Evolutionary conservation across 2,329 filamentous ascomycete species (phyloP), one percentile per base, ranked within the genome.

Genomic region (Ophidiomyces ophidiicola): DNA sequence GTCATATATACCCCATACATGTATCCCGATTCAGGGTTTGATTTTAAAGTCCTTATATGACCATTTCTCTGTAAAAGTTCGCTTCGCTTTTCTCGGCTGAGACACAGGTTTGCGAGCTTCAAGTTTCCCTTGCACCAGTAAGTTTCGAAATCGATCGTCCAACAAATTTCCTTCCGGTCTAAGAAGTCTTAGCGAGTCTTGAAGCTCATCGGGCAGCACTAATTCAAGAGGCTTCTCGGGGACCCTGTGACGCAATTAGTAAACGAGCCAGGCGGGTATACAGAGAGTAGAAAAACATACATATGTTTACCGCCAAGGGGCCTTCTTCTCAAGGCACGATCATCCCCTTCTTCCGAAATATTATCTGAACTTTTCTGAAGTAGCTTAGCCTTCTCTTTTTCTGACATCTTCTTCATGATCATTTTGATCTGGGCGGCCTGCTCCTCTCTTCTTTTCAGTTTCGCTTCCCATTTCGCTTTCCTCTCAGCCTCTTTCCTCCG

Each of bases 141-240:
- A 69, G 58, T 76, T 96, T 46, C 90, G 72, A 67, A 94, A 96
- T 36, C 90, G 74, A 54, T 98, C 90, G 50, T 85, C 85, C 50
- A 98, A 69, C 26, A 94, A 66, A 56, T 94, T 96, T n/a, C 90
- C 90, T 61, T 98, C 90, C 0, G 90, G 90, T 61, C 88, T 93
- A 48, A 94, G 63, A 55, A 86, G 62, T 54, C 90, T 63, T 53
- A 94, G 63, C 35, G 85, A 79, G 54, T 94, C 75, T 61, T 94
- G 71, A 53, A 90, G 61, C 66, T 98, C 76, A 62, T 96, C 77
- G 28, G 85, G 73, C 45, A 94, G 61, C 45, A 94, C 70, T 51
- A 94, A 59, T 61, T 94, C 77, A 52, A 96, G 66, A 46, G 83
- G 69, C 58, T 82, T 82, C 55, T 90, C 79, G 0, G 84, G 86